Base-by-base conservation (phyloP, 2,329 filamentous ascomycete species). In the Aspergillus sp. region DNA sequence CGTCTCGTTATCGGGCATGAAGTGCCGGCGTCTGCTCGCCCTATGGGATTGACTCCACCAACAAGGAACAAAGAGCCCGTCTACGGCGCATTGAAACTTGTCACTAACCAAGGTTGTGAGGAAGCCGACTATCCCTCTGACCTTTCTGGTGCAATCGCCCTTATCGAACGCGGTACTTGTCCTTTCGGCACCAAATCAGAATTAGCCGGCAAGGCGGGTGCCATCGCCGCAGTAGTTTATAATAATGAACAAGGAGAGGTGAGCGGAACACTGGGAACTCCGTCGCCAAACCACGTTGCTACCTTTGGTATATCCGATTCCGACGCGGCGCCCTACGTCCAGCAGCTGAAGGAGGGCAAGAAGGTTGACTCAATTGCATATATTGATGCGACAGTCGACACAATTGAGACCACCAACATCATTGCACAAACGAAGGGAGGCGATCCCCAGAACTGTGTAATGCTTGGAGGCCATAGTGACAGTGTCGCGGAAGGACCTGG, bases 161-260 rank as follows among this genome's bases (percentile, higher is more conserved):
- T 93, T 49, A 83, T 93, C 61, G 78, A 80, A 24, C 85, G 90
- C 55, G 90, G 90, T 52, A 79, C 73, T 1, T 93, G 90, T 71
- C 66, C 85, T 4, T 93, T 93, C 64, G 89, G 88, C 11, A 75
- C 80, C 60, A 93, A 95, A 76, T 88, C 87, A 2, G 81, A 81
- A 55, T 77, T 83, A 13, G 89, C 90, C 7, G 88, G 88, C 30
- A 80, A 78, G 55, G 87, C 88, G 1, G 89, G 89, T n/a, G 90
- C 90, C 6, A 71, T 85, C 4, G 89, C 86, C 4, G 89, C 87
- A 2, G 76, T 93, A 11, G 80, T 93, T 48, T 93, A 89, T 76
- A 91, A 93, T 78, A 88, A 86, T 63, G 85, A 86, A 3, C 73
- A 82, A 2, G 88, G 84, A 3, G 72, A 75, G 3, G 74, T 91